These are phyloP conservation scores for Ganoderma resinaceum DNA, from an alignment of 1,284 basidiomycete genomes.

Conservation along the genomic window DNA sequence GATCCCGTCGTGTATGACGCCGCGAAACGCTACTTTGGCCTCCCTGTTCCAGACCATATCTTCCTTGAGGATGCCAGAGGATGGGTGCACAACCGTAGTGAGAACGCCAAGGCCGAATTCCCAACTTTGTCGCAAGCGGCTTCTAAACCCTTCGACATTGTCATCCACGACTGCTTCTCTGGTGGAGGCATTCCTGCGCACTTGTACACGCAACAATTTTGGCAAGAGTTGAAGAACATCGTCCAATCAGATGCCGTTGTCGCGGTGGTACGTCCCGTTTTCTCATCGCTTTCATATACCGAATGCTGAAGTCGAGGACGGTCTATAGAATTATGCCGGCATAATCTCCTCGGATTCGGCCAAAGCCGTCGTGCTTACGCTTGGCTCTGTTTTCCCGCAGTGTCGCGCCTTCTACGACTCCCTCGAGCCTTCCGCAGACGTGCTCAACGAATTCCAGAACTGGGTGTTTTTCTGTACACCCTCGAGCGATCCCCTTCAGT, in stretches of 20 bases:
- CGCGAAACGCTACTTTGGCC: slow-evolving; percentile 78
- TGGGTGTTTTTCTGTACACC: slow-evolving; percentile 84
- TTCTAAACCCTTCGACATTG: slow-evolving; percentile 66
- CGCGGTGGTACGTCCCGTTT: slow-evolving; percentile 71
- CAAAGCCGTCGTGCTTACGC: slow-evolving; percentile 71
- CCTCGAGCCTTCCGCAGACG: slow-evolving; percentile 49
- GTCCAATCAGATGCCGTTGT: slow-evolving; percentile 79
- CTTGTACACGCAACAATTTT: slow-evolving; percentile 85
- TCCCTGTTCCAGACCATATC: slow-evolving; percentile 66
- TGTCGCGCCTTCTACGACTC: slow-evolving; percentile 87
- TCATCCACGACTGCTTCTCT: slow-evolving; percentile 92
- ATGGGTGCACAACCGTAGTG: slow-evolving; percentile 60
- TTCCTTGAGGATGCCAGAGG: slow-evolving; percentile 79
- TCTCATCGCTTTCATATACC: not conserved
- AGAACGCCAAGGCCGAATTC: slow-evolving; percentile 31
- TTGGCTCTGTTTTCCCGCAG: slow-evolving; percentile 69
- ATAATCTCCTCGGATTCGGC: slow-evolving; percentile 66
- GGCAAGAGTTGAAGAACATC: slow-evolving; percentile 69
- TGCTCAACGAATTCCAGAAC: slow-evolving; percentile 71
- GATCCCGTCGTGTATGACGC: slow-evolving; percentile 90
- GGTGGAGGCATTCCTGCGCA: slow-evolving; percentile 86
- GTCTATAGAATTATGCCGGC: slow-evolving; percentile 75
- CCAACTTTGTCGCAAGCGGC: slow-evolving; percentile 21
- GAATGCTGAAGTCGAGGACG: not conserved
- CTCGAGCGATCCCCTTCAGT: slow-evolving; percentile 63